Conservation (phyloP, 164 flowering plant genomes). For the Tetracentron sinense region DNA sequence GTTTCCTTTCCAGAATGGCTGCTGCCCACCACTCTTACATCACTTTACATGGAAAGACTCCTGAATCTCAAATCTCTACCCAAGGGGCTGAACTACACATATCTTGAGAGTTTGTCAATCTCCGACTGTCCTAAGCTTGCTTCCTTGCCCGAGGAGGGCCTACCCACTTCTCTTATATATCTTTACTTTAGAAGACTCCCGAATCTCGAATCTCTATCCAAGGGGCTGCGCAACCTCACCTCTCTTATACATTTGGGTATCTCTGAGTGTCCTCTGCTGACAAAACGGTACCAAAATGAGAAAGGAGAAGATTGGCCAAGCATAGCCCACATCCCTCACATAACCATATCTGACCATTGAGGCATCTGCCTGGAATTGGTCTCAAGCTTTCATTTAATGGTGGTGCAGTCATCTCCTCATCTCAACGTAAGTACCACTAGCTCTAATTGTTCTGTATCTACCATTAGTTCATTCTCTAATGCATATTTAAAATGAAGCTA, state of each 20-base stretch:
- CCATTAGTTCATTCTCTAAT: no score
- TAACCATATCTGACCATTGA: no score
- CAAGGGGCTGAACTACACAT: not conserved
- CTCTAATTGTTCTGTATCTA: no score
- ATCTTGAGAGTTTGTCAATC: not conserved
- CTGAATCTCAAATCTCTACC: not conserved
- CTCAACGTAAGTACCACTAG: no score
- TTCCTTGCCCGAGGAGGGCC: not conserved
- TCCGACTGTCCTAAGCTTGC: not conserved
- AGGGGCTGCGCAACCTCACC: slow-evolving; percentile 15
- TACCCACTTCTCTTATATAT: no score
- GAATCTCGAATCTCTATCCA: slow-evolving; percentile 13
- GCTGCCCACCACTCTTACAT: slow-evolving; percentile 15
- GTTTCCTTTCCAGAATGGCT: slow-evolving; percentile 17
- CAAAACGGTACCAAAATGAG: not conserved
- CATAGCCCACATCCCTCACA: not conserved
- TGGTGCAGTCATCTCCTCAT: no score
- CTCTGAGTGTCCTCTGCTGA: slow-evolving; percentile 6
- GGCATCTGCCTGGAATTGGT: no score
- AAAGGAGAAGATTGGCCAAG: not conserved
- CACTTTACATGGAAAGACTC: not conserved
- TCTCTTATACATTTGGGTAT: slow-evolving; percentile 11
- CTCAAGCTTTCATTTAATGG: no score
- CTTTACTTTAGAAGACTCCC: slow-evolving; percentile 14
- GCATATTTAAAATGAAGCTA: no score